Evolutionary conservation across 495 filamentous ascomycete genomes (phyloP), one percentile per base, ranked within the genome.

Genomic region (Polyplosphaeria fusca): DNA sequence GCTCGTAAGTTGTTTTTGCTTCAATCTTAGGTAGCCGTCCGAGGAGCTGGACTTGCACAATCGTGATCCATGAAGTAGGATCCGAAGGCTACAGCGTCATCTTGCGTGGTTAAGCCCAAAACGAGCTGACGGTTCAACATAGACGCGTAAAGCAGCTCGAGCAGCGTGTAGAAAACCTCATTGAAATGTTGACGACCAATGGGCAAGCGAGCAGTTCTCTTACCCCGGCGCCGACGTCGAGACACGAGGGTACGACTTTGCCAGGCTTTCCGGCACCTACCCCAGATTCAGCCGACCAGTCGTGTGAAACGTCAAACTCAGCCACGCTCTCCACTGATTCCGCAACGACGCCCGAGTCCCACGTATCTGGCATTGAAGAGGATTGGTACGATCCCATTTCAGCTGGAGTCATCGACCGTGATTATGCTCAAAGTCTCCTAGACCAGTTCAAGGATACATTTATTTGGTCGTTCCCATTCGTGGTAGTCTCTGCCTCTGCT

Each of bases 141-240:
- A 58, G 55, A 23, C 48, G 56, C 14, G 56, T 60, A 9, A 52
- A 60, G 26, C 41, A 47, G 27, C 27, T 60, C 14, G 56, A 60
- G 42, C 47, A 60, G 48, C 56, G 56, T 18, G 49, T 60, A 2
- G 56, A 52, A 20, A 53, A 27, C 19, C 41, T 60, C 11, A 54
- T 60, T 26, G 41, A 46, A 12, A 11, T 60, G 16, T 12, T 60
- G 5, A 23, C 39, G 2, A 18, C 48, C 35, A 53, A 53, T 41
- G 43, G 41, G 4, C 47, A 60, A 18, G 4, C 30, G 9, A 12
- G 35, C 4, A 24, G 14, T 7, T 42, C 39, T 11, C 7, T 42
- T 13, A 5, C 39, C 5, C 9, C 20, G 5, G 9, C 20, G 11
- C 9, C 9, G 5, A 9, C 30, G 30, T 35, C 30, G 7, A n/a